phyloP scores from a whole-genome alignment of 306 rosid genomes.

The Rubus parviflorus region DNA sequence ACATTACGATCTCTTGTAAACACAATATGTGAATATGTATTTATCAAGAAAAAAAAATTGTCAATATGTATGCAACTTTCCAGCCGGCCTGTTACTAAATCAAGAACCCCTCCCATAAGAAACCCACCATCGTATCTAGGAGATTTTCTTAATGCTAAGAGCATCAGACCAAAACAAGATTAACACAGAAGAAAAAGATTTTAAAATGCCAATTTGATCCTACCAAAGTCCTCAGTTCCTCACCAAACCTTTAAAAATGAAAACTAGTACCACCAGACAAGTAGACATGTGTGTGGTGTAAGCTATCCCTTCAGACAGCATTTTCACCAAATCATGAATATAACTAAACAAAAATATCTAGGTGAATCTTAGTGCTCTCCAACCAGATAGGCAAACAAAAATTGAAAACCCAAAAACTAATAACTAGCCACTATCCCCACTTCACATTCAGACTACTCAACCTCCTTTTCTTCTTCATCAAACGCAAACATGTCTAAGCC shows the following conservation, averaged over 20 bases:
- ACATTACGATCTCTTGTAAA: too few relatives aligned
- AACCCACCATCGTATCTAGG: not conserved
- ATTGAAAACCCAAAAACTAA: not conserved
- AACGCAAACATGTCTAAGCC: not conserved
- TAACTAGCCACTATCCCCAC: not conserved
- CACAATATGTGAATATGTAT: too few relatives aligned
- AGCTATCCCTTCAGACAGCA: conserved; percentile 9
- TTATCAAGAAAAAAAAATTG: too few relatives aligned
- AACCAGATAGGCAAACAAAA: not conserved
- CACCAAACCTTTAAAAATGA: not conserved
- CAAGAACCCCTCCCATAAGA: not conserved
- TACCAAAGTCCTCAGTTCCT: not conserved
- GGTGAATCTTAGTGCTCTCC: conserved; percentile 15
- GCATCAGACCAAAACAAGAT: not conserved
- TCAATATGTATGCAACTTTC: not conserved
- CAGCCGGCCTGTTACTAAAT: not conserved
- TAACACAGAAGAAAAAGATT: not conserved
- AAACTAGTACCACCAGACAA: not conserved
- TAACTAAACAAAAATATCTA: conserved; percentile 10
- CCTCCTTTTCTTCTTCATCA: not conserved
- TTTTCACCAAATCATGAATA: conserved; percentile 15
- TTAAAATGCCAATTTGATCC: conserved; percentile 5
- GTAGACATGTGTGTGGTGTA: not conserved
- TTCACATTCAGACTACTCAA: not conserved
- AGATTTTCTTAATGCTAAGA: not conserved